Evolutionary conservation across 176 grass and related monocot genomes (phyloP).

Genomic region (Hordeum vulgare): MorexV3_pseudomolecules_assembly NC_058523.1:332341675-332342174

Average conservation of each 20-base stretch:
- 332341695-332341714: background rate
- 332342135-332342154: no score
- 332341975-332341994: no score
- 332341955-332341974: no score
- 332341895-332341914: background rate
- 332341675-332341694: background rate
- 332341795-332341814: background rate
- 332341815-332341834: background rate
- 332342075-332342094: background rate
- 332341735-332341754: background rate
- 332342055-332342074: no score
- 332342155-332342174: background rate
- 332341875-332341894: background rate
- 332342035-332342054: background rate
- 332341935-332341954: background rate
- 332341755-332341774: background rate
- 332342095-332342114: no score
- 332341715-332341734: background rate
- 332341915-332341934: background rate
- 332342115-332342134: no score
- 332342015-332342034: fast-evolving
- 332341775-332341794: background rate
- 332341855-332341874: background rate
- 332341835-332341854: background rate
- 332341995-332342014: background rate